Percentiles rank a stretch among this genome's conserved stretches.
These are phyloP conservation scores for Xylariaceae sp. DNA, from an alignment of 2,329 filamentous ascomycete genomes.

Conservation along the genomic window DNA sequence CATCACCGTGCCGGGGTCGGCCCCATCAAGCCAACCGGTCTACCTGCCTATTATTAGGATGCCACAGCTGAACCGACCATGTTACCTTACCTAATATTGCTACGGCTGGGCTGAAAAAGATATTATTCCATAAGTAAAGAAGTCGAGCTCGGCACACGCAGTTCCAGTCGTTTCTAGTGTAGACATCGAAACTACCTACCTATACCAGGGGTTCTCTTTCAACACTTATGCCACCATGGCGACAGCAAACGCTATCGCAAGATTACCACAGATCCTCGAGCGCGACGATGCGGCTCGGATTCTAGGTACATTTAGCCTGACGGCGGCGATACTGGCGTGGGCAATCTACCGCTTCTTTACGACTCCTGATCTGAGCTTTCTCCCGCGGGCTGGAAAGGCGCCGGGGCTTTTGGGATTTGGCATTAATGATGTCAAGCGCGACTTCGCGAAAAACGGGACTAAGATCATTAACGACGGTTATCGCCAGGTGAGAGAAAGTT, in stretches of 20 bases:
- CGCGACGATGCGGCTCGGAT: slow-evolving; percentile 17
- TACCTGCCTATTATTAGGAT: slow-evolving; percentile 9
- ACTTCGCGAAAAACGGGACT: slow-evolving; percentile 20
- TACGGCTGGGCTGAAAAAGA: not conserved
- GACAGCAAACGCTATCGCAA: slow-evolving; percentile 4
- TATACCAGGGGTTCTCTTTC: slow-evolving; percentile 3
- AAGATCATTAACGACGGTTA: slow-evolving; percentile 22
- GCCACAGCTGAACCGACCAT: too few relatives aligned
- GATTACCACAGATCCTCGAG: slow-evolving; percentile 14
- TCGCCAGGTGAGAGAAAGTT: slow-evolving; percentile 10
- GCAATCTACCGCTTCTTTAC: slow-evolving; percentile 13
- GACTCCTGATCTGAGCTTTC: slow-evolving; percentile 17
- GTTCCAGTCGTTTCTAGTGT: not conserved
- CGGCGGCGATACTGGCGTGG: slow-evolving; percentile 14
- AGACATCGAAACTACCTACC: too few relatives aligned
- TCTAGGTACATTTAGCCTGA: slow-evolving; percentile 14
- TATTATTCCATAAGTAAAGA: too few relatives aligned
- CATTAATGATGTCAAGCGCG: slow-evolving; percentile 19
- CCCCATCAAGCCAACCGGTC: slow-evolving; percentile 8
- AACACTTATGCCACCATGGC: not conserved
- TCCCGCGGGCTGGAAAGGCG: slow-evolving; percentile 19
- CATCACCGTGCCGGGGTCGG: slow-evolving; percentile 16
- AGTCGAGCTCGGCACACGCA: too few relatives aligned
- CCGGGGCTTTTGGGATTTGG: slow-evolving; percentile 16
- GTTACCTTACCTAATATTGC: too few relatives aligned